These are phyloP conservation scores for Phytophthora hibernalis DNA, from an alignment of 352 stramenopile genomes.

Conservation along the genomic window DNA sequence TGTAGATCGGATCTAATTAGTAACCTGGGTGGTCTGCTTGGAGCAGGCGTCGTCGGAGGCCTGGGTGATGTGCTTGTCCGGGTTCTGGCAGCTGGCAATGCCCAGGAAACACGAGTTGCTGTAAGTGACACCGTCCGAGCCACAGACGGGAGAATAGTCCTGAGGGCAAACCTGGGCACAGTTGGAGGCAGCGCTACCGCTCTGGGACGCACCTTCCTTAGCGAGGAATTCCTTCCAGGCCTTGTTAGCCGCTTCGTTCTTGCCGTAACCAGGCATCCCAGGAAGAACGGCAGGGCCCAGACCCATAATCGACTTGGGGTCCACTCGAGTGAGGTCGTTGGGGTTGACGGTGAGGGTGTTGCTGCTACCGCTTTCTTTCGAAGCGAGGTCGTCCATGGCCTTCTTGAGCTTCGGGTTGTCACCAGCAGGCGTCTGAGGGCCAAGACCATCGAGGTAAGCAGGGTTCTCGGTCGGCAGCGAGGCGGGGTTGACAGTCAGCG, in stretches of 20 bases:
- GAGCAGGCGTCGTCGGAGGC: slow-evolving; percentile 26
- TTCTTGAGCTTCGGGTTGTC: slow-evolving; percentile 29
- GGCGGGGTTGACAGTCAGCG: slow-evolving; percentile 13
- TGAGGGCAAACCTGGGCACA: slow-evolving; percentile 41
- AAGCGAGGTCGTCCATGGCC: slow-evolving; percentile 17
- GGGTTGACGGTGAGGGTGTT: neutral
- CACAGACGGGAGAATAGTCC: slow-evolving; percentile 38
- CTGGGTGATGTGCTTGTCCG: slow-evolving; percentile 34
- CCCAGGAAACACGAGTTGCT: slow-evolving; percentile 42
- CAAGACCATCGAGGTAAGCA: slow-evolving; percentile 14
- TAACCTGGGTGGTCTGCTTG: slow-evolving; percentile 11
- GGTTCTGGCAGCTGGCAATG: slow-evolving; percentile 43
- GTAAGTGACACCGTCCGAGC: slow-evolving; percentile 45
- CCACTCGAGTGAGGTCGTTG: neutral
- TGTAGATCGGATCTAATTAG: no score
- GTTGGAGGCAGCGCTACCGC: slow-evolving; percentile 8
- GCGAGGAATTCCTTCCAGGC: slow-evolving; percentile 19
- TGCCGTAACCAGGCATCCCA: slow-evolving; percentile 25
- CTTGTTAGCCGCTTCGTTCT: slow-evolving; percentile 27
- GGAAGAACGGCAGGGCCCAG: slow-evolving; percentile 16
- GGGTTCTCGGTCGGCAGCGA: slow-evolving; percentile 12
- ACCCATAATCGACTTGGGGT: neutral
- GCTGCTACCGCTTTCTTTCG: slow-evolving; percentile 5
- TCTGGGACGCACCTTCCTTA: slow-evolving; percentile 8
- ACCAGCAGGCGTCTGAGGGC: slow-evolving; percentile 11